Percentiles rank a stretch among this genome's conserved stretches.
Evolutionary conservation across 73 alveolate genomes (phyloP).

Genomic region (Uronychia setigera): DNA sequence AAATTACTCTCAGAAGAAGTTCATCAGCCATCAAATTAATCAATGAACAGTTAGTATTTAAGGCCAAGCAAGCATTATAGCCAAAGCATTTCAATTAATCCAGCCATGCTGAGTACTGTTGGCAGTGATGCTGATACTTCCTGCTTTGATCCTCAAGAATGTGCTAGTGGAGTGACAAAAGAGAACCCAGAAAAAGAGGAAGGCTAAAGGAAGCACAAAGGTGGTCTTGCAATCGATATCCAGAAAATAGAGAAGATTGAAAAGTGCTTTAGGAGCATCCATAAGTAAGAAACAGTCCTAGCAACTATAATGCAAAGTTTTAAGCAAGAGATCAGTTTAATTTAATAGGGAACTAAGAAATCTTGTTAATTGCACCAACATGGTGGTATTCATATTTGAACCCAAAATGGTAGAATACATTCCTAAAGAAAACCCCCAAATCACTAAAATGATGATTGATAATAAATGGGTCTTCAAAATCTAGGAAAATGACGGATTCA

Average conservation of each 20-base stretch:
- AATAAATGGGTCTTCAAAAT: slow-evolving; percentile 39
- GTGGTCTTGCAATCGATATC: background rate
- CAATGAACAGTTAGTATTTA: background rate
- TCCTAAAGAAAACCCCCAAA: slow-evolving; percentile 28
- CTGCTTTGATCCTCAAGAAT: too few relatives aligned
- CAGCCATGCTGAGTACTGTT: background rate
- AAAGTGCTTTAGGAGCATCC: background rate
- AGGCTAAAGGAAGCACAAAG: background rate
- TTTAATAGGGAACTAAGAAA: slow-evolving; percentile 15
- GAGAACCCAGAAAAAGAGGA: background rate
- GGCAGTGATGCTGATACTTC: too few relatives aligned
- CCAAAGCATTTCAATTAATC: background rate
- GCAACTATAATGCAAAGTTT: background rate
- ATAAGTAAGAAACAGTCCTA: background rate
- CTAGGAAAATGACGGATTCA: slow-evolving; percentile 39
- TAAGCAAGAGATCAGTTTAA: background rate
- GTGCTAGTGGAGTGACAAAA: background rate
- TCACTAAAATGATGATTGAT: slow-evolving; percentile 28
- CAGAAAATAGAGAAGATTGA: background rate
- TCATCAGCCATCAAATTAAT: background rate
- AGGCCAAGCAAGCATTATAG: background rate
- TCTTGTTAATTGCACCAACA: slow-evolving; percentile 21
- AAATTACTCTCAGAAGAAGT: slow-evolving; percentile 33
- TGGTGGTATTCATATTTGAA: slow-evolving; percentile 10
- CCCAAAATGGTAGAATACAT: slow-evolving; percentile 3